These are phyloP conservation scores for Nicotiana benthamiana DNA, from an alignment of 257 asterid species.

Conservation along the genomic window DNA sequence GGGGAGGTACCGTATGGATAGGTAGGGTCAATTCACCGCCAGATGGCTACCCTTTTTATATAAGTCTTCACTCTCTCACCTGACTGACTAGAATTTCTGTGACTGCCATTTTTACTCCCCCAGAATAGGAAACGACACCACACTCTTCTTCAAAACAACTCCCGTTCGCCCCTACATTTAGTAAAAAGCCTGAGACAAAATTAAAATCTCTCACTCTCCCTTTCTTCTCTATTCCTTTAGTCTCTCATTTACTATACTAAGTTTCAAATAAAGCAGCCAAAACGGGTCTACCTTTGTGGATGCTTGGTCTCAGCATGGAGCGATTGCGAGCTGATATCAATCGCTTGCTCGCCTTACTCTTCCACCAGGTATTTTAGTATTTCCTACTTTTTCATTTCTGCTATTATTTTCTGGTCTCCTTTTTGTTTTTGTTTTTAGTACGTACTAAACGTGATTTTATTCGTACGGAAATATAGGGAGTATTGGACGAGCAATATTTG, in stretches of 20 bases:
- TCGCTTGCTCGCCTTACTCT: constrained; percentile 75
- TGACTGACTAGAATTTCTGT: neutral
- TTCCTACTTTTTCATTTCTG: neutral
- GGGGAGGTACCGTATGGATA: neutral
- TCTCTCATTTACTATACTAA: neutral
- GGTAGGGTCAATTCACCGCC: neutral
- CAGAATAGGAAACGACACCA: neutral
- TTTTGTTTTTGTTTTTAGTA: neutral
- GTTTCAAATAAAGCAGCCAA: constrained; percentile 27
- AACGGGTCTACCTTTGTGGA: constrained; percentile 98
- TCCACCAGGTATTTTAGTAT: constrained; percentile 54
- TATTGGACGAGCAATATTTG: constrained; percentile 81
- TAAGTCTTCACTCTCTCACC: neutral
- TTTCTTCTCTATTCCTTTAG: neutral
- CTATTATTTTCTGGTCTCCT: neutral
- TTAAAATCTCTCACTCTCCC: too few species aligned
- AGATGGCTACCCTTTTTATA: neutral
- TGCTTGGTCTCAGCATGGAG: constrained; percentile 68
- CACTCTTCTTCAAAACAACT: neutral
- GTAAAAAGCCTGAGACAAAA: constrained; percentile 2
- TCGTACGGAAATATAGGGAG: constrained; percentile 39
- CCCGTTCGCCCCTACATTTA: neutral
- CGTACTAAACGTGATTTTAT: neutral
- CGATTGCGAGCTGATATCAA: constrained; percentile 75
- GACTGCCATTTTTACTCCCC: neutral